phyloP scores from a whole-genome alignment of 192 early-diverging fungal species.

The Entrophospora sp. region DNA sequence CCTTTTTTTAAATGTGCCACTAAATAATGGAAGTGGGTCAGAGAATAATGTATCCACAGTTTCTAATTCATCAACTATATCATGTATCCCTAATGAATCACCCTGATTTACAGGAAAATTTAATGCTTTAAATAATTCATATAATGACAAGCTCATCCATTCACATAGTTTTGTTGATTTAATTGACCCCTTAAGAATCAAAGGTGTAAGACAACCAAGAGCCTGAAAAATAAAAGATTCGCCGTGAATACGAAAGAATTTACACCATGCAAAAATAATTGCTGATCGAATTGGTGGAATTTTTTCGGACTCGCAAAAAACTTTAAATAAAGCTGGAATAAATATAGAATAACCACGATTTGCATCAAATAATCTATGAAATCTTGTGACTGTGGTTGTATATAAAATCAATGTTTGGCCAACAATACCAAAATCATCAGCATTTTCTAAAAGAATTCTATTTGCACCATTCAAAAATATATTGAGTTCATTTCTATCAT shows the following conservation, averaged over 20 bases:
- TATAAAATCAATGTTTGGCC: slow-evolving; percentile 43
- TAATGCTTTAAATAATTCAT: slow-evolving; percentile 40
- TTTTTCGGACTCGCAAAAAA: slow-evolving; percentile 38
- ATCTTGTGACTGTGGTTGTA: slow-evolving; percentile 32
- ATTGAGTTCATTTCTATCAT: slow-evolving; percentile 40
- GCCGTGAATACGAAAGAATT: slow-evolving; percentile 45
- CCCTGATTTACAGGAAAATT: slow-evolving; percentile 18
- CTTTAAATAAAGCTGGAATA: slow-evolving; percentile 45
- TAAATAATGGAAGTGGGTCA: background rate
- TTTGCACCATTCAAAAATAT: slow-evolving; percentile 42
- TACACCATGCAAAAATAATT: slow-evolving; percentile 38
- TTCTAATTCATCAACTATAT: background rate
- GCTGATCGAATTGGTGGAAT: slow-evolving; percentile 31
- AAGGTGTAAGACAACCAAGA: slow-evolving; percentile 39
- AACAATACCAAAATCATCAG: slow-evolving; percentile 41
- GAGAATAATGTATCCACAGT: background rate
- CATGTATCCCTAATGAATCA: slow-evolving; percentile 26
- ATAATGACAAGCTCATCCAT: slow-evolving; percentile 36
- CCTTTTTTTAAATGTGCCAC: slow-evolving; percentile 23
- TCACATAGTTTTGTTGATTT: slow-evolving; percentile 28
- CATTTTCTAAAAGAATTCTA: slow-evolving; percentile 37
- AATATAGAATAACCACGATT: slow-evolving; percentile 45
- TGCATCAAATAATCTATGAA: slow-evolving; percentile 43
- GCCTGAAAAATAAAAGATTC: slow-evolving; percentile 52
- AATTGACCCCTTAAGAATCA: slow-evolving; percentile 32